A percentile compares a stretch with the other conserved stretches of the same genome.
phyloP scores from a whole-genome alignment of 2,329 filamentous ascomycete genomes.

The Aspergillus melleus region DNA sequence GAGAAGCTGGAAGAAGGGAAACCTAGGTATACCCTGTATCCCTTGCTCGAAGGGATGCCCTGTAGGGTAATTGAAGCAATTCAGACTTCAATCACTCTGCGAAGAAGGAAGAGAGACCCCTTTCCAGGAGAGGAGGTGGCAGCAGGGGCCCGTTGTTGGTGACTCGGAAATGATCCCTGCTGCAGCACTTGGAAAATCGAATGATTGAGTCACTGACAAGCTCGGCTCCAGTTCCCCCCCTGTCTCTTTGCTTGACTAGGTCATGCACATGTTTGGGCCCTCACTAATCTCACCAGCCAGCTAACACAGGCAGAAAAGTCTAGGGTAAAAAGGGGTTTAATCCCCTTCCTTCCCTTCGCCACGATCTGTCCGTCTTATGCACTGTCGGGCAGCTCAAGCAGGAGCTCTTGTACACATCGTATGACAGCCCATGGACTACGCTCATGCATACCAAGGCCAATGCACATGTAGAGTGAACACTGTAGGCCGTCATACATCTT shows the following conservation, averaged over 20 bases:
- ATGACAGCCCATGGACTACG: not conserved
- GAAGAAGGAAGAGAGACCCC: not conserved
- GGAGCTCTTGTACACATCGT: not conserved
- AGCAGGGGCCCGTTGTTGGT: not conserved
- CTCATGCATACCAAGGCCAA: not conserved
- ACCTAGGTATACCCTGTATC: constrained; percentile 5
- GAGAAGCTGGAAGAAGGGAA: no score
- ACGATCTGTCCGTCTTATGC: constrained; percentile 10
- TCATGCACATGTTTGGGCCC: no score
- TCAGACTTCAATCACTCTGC: not conserved
- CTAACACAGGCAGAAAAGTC: not conserved
- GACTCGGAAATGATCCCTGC: not conserved
- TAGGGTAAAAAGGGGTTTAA: not conserved
- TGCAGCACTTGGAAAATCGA: not conserved
- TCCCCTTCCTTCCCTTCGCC: constrained; percentile 1
- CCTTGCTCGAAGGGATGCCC: constrained; percentile 13
- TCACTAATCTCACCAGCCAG: no score
- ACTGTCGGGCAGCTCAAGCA: not conserved
- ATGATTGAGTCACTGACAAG: not conserved
- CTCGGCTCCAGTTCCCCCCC: not conserved
- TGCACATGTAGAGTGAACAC: constrained; percentile 2
- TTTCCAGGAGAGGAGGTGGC: not conserved
- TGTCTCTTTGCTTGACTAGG: no score
- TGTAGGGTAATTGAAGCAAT: not conserved
- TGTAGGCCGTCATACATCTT: constrained; percentile 3